phyloP scores from a whole-genome alignment of 2,329 filamentous ascomycete species.

The Alternaria sp. region DNA sequence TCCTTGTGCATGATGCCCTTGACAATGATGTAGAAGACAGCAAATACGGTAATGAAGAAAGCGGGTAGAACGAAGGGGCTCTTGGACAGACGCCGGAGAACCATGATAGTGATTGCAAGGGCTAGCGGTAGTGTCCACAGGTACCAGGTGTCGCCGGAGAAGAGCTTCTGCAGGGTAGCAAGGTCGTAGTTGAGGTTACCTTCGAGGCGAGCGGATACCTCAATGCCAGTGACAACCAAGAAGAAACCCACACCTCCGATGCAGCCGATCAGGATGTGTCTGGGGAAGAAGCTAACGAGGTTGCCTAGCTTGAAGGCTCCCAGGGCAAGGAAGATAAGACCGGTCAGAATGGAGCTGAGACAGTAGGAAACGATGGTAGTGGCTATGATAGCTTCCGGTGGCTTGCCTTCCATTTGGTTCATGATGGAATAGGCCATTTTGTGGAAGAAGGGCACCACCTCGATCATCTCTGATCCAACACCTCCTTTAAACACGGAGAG shows the following conservation, averaged over 20 bases:
- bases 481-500: conserved; percentile 90
- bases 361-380: conserved; percentile 94
- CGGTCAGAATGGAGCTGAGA: conserved; percentile 88
- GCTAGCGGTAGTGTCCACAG: conserved; percentile 84
- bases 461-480: conserved; percentile 96
- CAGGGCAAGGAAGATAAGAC: conserved; percentile 88
- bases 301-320: conserved; percentile 87
- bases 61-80: conserved; percentile 85
- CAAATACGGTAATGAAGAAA: conserved; percentile 81
- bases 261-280: conserved; percentile 94
- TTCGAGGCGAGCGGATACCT: conserved; percentile 88
- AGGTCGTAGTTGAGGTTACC: conserved; percentile 84
- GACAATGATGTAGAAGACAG: conserved; percentile 80
- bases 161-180: conserved; percentile 75
- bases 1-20: conserved; percentile 71
- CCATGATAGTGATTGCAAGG: conserved; percentile 77
- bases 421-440: conserved; percentile 95
- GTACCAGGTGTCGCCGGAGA: conserved; percentile 73
- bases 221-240: conserved; percentile 86
- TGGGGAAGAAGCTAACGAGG: conserved; percentile 94
- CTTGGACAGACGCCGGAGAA: conserved; percentile 75
- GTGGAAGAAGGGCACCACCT: conserved; percentile 98
- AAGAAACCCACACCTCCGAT: conserved; percentile 98
- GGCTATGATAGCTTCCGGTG: conserved; percentile 85
- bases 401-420: conserved; percentile 74